phyloP scores from a whole-genome alignment of 2,329 filamentous ascomycete genomes.

The Neonectria faginata region DNA sequence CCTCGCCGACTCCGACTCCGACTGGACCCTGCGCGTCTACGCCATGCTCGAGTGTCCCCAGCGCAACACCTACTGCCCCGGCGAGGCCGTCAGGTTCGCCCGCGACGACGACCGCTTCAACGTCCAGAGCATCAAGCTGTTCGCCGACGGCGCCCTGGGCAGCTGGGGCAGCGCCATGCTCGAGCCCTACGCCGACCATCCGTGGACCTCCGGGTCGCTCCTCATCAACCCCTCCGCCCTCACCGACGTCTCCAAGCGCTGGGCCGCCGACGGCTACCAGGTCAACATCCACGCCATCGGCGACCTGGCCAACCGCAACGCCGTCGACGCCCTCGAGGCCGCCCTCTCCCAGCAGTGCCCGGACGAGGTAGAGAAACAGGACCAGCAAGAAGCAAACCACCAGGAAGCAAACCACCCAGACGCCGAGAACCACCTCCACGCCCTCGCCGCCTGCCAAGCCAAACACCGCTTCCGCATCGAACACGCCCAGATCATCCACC shows the following conservation, averaged over 20 bases:
- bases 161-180: conserved; percentile 79
- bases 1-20: conserved; percentile 58
- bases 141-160: conserved; percentile 76
- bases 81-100: conserved; percentile 58
- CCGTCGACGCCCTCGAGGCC: conserved; percentile 71
- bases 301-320: conserved; percentile 74
- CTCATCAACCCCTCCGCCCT: conserved; percentile 73
- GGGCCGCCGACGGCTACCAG: conserved; percentile 72
- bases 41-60: conserved; percentile 75
- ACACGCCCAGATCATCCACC: conserved; percentile 77
- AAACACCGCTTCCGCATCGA: conserved; percentile 74
- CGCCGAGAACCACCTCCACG: conserved; percentile 27
- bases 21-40: conserved; percentile 73
- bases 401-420: conserved; percentile 6
- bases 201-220: conserved; percentile 71
- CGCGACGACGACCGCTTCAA: conserved; percentile 63
- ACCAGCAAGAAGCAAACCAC: conserved; percentile 7
- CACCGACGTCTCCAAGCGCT: conserved; percentile 64
- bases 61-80: conserved; percentile 73
- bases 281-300: conserved; percentile 81
- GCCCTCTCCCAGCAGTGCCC: conserved; percentile 68
- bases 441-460: conserved; percentile 64
- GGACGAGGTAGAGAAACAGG: conserved; percentile 35
- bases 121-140: conserved; percentile 75
- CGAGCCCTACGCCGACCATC: conserved; percentile 75